Percentiles rank a stretch among this genome's conserved stretches.
Evolutionary conservation across 345 rosid species (phyloP).

Genomic region (Geranium brycei): DNA sequence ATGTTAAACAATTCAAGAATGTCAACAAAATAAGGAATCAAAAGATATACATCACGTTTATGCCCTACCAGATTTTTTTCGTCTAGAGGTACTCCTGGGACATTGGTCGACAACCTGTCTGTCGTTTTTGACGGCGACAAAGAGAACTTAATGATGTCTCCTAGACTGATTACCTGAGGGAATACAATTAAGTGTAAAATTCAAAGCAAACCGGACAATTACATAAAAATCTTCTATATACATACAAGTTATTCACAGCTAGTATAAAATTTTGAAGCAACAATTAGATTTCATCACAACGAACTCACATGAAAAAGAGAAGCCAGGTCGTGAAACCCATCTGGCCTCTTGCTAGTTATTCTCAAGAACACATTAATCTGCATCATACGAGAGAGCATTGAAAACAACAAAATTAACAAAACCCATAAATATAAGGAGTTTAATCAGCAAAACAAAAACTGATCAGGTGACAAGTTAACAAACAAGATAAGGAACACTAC

Average conservation of each 20-base stretch:
- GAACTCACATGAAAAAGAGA: conserved; percentile 79
- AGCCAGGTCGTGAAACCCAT: conserved; percentile 91
- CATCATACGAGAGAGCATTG: conserved; percentile 5
- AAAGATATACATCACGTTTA: neutral
- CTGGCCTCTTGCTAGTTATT: conserved; percentile 70
- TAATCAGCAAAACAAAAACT: neutral
- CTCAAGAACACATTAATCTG: conserved; percentile 91
- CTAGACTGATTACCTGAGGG: conserved; percentile 67
- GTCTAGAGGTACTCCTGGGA: conserved; percentile 74
- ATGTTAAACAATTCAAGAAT: neutral
- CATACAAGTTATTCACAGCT: too few relatives aligned
- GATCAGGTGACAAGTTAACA: neutral
- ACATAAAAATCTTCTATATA: neutral
- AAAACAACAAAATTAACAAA: neutral
- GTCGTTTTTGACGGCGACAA: conserved; percentile 61
- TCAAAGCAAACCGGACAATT: neutral
- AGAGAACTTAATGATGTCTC: conserved; percentile 83
- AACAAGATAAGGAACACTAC: conserved; percentile 17
- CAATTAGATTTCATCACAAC: neutral
- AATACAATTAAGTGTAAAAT: too few relatives aligned
- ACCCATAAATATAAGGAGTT: neutral
- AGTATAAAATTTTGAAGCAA: neutral
- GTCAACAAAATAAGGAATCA: neutral
- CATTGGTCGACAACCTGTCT: conserved; percentile 75
- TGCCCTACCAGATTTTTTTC: conserved; percentile 53